A percentile compares a stretch with the other conserved stretches of the same genome.
Evolutionary conservation across 1,284 basidiomycete species (phyloP).

Genomic region (Lentinula novae-zelandiae): DNA sequence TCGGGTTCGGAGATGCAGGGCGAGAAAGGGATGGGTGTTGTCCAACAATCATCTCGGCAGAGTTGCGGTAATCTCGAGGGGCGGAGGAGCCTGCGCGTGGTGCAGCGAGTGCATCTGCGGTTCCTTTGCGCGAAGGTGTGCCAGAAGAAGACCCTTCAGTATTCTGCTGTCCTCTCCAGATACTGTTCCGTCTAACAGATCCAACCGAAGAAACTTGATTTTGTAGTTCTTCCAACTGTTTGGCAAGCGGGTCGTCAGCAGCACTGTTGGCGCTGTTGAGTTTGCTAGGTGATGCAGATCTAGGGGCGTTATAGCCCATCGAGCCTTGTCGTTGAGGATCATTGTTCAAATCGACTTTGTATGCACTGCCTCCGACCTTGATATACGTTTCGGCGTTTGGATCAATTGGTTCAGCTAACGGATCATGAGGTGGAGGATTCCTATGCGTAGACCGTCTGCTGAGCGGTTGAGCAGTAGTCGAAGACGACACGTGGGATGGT

Average conservation of each 20-base stretch:
- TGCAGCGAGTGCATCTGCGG: conserved; percentile 24
- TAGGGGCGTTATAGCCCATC: conserved; percentile 18
- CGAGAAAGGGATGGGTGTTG: conserved; percentile 54
- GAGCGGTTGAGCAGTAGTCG: conserved; percentile 7
- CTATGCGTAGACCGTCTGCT: conserved; percentile 17
- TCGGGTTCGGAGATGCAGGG: conserved; percentile 65
- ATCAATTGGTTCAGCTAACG: conserved; percentile 53
- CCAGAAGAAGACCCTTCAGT: background rate
- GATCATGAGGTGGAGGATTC: conserved; percentile 33
- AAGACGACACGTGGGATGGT: background rate
- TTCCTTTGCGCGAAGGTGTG: conserved; percentile 14
- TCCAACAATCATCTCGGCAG: conserved; percentile 76
- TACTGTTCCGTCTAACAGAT: conserved; percentile 36
- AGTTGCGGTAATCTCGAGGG: conserved; percentile 53
- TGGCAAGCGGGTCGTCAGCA: conserved; percentile 66
- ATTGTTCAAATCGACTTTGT: conserved; percentile 59
- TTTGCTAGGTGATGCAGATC: conserved; percentile 9
- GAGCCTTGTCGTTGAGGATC: conserved; percentile 56
- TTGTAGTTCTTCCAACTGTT: conserved; percentile 58
- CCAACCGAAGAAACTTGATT: conserved; percentile 37
- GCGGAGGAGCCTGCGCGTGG: conserved; percentile 21
- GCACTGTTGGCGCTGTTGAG: conserved; percentile 14
- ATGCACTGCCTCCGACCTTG: conserved; percentile 62
- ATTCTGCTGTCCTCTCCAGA: conserved; percentile 20
- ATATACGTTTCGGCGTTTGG: conserved; percentile 61